Conservation (phyloP, 1,284 basidiomycete species). For the Pholiota adiposa region DNA sequence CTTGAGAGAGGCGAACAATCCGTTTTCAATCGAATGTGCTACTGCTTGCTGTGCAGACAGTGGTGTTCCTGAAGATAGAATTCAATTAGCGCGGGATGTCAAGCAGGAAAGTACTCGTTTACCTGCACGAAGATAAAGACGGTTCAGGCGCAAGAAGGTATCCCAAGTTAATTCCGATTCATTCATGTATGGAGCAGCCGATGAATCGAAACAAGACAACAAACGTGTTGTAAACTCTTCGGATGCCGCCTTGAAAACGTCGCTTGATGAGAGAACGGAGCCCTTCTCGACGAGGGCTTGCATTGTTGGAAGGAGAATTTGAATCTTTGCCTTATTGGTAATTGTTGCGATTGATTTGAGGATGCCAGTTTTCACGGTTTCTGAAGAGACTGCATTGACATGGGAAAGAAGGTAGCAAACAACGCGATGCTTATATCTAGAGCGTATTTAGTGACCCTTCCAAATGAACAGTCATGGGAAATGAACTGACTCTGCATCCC, state of each 20-base stretch:
- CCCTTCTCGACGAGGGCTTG: slow-evolving; percentile 42
- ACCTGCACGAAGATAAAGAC: slow-evolving; percentile 52
- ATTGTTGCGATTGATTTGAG: slow-evolving; percentile 65
- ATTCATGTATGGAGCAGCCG: slow-evolving; percentile 49
- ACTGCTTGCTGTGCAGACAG: slow-evolving; percentile 44
- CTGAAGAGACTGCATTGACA: slow-evolving; percentile 61
- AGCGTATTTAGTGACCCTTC: slow-evolving; percentile 2
- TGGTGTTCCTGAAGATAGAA: slow-evolving; percentile 28
- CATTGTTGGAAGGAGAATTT: slow-evolving; percentile 67
- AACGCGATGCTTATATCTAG: slow-evolving; percentile 76
- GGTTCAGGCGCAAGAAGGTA: slow-evolving; percentile 49
- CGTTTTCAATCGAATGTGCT: slow-evolving; percentile 47
- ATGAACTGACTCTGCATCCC: slow-evolving; percentile 59
- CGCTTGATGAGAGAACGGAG: slow-evolving; percentile 5
- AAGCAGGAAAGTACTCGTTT: slow-evolving; percentile 2
- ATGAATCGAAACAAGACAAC: slow-evolving; percentile 59
- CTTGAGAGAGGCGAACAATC: slow-evolving; percentile 55
- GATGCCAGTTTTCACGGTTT: slow-evolving; percentile 57
- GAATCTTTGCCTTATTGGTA: slow-evolving; percentile 67
- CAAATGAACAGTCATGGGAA: neutral
- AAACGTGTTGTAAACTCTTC: slow-evolving; percentile 54
- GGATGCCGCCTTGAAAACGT: slow-evolving; percentile 17
- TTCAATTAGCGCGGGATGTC: neutral
- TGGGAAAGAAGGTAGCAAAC: slow-evolving; percentile 88
- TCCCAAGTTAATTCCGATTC: slow-evolving; percentile 52